A percentile compares a stretch with the other conserved stretches of the same genome.
These are phyloP conservation scores for Carpinus fangiana DNA, from an alignment of 306 rosid genomes.

Conservation along the genomic window DNA sequence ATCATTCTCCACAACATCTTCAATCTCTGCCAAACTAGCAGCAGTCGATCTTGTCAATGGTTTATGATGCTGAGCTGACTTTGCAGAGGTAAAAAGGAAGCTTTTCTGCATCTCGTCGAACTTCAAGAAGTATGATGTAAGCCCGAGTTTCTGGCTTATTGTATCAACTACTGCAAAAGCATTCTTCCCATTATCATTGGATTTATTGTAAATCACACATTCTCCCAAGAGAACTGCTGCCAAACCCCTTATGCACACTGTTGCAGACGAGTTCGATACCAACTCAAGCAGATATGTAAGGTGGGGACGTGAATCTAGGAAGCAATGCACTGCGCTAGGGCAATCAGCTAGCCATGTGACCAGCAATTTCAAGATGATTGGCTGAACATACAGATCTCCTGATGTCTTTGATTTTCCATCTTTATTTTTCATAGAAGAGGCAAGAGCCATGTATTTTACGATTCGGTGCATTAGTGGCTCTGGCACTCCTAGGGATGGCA, in stretches of 20 bases:
- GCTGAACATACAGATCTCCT: constrained; percentile 58
- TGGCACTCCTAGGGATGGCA: constrained; percentile 68
- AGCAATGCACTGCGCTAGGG: constrained; percentile 83
- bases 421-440: constrained; percentile 76
- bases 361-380: constrained; percentile 75
- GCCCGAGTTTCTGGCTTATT: constrained; percentile 87
- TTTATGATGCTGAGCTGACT: constrained; percentile 47
- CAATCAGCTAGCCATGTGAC: constrained; percentile 82
- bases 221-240: constrained; percentile 89
- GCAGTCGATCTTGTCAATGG: constrained; percentile 79
- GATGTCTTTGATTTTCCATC: constrained; percentile 60
- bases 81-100: constrained; percentile 53
- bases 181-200: constrained; percentile 63
- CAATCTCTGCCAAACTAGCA: constrained; percentile 82
- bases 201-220: constrained; percentile 83
- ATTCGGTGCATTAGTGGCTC: constrained; percentile 85
- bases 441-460: constrained; percentile 84
- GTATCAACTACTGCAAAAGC: constrained; percentile 78
- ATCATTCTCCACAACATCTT: constrained; percentile 59
- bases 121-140: constrained; percentile 73
- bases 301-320: constrained; percentile 90
- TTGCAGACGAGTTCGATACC: constrained; percentile 65
- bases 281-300: constrained; percentile 86
- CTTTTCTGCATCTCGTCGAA: constrained; percentile 86
- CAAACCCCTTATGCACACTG: constrained; percentile 75